phyloP scores from a whole-genome alignment of 2,329 filamentous ascomycete species.

The Elsinoe australis region DNA sequence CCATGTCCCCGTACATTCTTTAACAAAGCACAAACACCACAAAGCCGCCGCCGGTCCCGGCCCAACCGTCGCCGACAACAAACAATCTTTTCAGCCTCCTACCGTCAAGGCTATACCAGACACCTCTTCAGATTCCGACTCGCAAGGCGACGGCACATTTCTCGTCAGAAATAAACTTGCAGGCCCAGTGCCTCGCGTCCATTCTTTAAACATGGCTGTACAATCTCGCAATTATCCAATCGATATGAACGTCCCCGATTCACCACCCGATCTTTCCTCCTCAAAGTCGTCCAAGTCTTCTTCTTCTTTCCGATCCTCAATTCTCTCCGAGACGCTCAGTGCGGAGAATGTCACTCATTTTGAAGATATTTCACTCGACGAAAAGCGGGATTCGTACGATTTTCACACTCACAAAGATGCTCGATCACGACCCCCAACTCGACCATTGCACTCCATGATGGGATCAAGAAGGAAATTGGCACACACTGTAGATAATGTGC shows the following conservation, averaged over 20 bases:
- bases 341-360: slow-evolving; percentile 72
- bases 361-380: slow-evolving; percentile 84
- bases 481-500: slow-evolving; percentile 15
- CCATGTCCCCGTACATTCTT: slow-evolving; percentile 16
- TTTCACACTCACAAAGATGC: slow-evolving; percentile 12
- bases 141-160: slow-evolving; percentile 6
- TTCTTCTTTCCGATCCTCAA: slow-evolving; percentile 69
- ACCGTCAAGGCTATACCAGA: slow-evolving; percentile 14
- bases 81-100: slow-evolving; percentile 16
- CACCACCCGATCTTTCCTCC: slow-evolving; percentile 68
- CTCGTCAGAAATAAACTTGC: slow-evolving; percentile 13
- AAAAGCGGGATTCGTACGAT: slow-evolving; percentile 32
- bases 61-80: slow-evolving; percentile 15
- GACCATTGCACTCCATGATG: slow-evolving; percentile 16
- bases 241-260: slow-evolving; percentile 47
- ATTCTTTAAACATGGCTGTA: slow-evolving; percentile 20
- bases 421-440: slow-evolving; percentile 4
- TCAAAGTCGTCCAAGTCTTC: slow-evolving; percentile 81
- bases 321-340: slow-evolving; percentile 55
- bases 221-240: slow-evolving; percentile 8
- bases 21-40: slow-evolving; percentile 6
- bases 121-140: slow-evolving; percentile 4
- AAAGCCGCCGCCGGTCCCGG: slow-evolving; percentile 3
- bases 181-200: slow-evolving; percentile 20
- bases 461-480: slow-evolving; percentile 10